Percentiles rank a stretch among this genome's conserved stretches.
Conservation (phyloP, 495 filamentous ascomycete genomes). For the Neurospora cerealis region DNA sequence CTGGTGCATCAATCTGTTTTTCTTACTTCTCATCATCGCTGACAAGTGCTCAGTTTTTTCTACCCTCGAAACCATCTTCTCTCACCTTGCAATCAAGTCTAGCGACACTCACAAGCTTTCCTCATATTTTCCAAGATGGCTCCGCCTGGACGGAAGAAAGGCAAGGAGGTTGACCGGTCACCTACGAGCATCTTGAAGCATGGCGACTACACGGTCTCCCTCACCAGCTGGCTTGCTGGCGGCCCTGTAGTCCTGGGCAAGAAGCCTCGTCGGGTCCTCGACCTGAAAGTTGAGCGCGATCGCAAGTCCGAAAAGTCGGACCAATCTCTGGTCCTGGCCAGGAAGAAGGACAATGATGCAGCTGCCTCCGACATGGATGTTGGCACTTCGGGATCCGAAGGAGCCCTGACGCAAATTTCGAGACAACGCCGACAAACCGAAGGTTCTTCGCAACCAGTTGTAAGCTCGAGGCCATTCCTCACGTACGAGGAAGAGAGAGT, state of each 20-base stretch:
- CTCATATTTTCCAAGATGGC: not conserved
- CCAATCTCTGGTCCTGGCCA: not conserved
- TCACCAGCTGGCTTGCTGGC: constrained; percentile 2
- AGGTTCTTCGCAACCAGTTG: not conserved
- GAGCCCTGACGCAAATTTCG: not conserved
- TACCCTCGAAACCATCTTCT: not conserved
- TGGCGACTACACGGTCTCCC: constrained; percentile 1
- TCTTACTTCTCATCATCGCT: not conserved
- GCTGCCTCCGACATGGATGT: not conserved
- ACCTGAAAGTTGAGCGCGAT: not conserved
- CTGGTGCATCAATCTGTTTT: not conserved
- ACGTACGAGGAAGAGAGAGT: not conserved
- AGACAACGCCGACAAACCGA: not conserved
- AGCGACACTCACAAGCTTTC: not conserved
- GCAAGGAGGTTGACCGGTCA: not conserved
- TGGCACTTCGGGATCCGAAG: not conserved
- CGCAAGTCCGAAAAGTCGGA: not conserved
- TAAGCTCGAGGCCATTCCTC: not conserved
- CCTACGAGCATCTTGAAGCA: not conserved
- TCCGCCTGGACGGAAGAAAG: not conserved
- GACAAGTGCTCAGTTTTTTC: not conserved
- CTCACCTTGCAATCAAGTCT: not conserved
- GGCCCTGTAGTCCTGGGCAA: not conserved
- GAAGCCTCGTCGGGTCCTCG: not conserved
- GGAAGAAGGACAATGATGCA: not conserved